Conservation (phyloP, 139 green algal genomes). For the Marvania coccoides region DNA sequence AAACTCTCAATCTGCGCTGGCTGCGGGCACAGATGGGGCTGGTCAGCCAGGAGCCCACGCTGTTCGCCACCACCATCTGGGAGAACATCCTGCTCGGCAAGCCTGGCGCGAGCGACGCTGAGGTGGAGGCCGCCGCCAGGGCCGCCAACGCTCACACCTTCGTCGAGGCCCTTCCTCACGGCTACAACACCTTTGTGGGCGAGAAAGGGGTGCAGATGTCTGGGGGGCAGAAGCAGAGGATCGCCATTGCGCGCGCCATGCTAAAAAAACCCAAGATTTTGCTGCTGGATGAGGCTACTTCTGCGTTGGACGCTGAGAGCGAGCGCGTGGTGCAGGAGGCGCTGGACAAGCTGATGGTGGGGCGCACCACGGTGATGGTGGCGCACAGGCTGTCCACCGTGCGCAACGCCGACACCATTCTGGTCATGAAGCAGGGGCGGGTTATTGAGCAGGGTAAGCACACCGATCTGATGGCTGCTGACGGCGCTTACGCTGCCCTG, state of each 20-base stretch:
- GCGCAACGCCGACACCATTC: conserved; percentile 42
- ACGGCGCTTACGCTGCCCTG: conserved; percentile 53
- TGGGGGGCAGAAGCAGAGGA: conserved; percentile 78
- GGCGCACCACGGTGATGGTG: conserved; percentile 48
- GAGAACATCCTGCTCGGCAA: conserved; percentile 82
- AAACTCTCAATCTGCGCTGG: conserved; percentile 53
- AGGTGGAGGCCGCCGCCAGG: conserved; percentile 59
- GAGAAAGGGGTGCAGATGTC: conserved; percentile 42
- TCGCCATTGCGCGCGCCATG: conserved; percentile 78
- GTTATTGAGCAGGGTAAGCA: conserved; percentile 63
- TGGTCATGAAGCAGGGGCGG: conserved; percentile 35
- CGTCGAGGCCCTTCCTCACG: conserved; percentile 58
- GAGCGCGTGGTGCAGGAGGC: conserved; percentile 53
- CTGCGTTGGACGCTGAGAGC: conserved; percentile 67
- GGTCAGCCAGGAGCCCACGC: conserved; percentile 78
- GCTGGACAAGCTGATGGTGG: conserved; percentile 44
- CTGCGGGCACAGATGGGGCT: conserved; percentile 59
- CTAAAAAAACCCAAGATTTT: conserved; percentile 59
- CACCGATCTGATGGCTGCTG: conserved; percentile 39
- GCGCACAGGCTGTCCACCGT: conserved; percentile 60
- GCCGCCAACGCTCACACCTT: conserved; percentile 74
- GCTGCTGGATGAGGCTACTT: conserved; percentile 83
- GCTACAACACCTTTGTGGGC: conserved; percentile 39
- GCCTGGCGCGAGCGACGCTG: conserved; percentile 26
- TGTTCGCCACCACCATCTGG: conserved; percentile 38